Percentiles rank a stretch among this genome's conserved stretches.
phyloP scores from a whole-genome alignment of 2,329 filamentous ascomycete genomes.

The Xylaria hypoxylon region DNA sequence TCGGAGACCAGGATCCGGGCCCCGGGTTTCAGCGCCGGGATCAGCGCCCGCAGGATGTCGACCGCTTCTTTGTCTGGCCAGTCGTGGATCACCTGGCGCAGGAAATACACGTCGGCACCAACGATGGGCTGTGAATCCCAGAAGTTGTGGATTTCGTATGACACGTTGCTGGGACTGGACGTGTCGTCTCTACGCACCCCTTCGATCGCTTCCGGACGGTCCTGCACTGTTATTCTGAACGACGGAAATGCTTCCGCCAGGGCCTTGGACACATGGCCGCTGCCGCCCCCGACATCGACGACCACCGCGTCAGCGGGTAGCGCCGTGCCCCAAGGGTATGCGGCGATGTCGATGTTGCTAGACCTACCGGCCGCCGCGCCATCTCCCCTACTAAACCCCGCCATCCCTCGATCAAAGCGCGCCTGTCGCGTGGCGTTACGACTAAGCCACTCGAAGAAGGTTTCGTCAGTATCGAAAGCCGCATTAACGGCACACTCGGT shows the following conservation, averaged over 20 bases:
- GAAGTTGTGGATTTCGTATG: conserved; percentile 17
- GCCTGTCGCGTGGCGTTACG: not conserved
- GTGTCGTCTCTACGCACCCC: not conserved
- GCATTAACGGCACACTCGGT: conserved; percentile 15
- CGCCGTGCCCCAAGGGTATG: not conserved
- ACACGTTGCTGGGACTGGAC: not conserved
- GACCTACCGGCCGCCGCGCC: not conserved
- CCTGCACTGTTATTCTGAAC: conserved; percentile 9
- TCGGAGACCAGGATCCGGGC: conserved; percentile 19
- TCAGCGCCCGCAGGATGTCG: conserved; percentile 12
- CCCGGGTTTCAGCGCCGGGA: conserved; percentile 19
- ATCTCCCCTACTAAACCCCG: conserved; percentile 1
- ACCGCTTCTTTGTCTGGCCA: conserved; percentile 15
- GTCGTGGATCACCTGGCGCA: conserved; percentile 22
- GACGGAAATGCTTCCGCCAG: not conserved
- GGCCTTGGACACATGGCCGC: conserved; percentile 11
- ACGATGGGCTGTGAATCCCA: not conserved
- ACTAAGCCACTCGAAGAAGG: conserved; percentile 19
- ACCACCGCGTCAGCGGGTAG: not conserved
- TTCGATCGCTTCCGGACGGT: conserved; percentile 3
- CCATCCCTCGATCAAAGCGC: conserved; percentile 16
- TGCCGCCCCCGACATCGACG: conserved; percentile 8
- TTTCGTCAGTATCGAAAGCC: conserved; percentile 14
- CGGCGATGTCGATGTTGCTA: conserved; percentile 5
- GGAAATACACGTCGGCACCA: conserved; percentile 28